Base-by-base conservation (phyloP, 2,329 filamentous ascomycete species). In the Xylaria polymorpha region DNA sequence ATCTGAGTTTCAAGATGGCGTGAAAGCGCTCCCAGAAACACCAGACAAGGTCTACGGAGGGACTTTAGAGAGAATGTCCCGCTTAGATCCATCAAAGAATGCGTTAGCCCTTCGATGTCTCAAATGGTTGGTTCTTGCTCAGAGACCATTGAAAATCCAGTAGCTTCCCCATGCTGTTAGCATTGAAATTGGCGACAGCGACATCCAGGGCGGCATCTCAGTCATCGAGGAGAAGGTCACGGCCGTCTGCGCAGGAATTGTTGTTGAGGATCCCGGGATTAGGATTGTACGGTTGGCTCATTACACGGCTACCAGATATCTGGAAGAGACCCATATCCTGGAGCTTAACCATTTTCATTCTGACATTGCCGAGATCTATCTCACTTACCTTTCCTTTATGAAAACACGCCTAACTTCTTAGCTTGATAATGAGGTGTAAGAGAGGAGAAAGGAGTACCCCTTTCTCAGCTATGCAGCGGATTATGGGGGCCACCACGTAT, bases 201-300 rank as follows among this genome's bases (percentile, higher is more conserved):
- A 51, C 3, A 48, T 60, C 29, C n/a, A n/a, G 3, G 35, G 29
- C 22, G 7, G n/a, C n/a, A 56, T 48, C 8, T n/a, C 43, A 57
- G 58, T 66, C 8, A 55, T 48, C 22, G 46, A 61, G 43, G 64
- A 62, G 37, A 50, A 46, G 3, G 46, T 66, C 12, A 66, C 50
- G 14, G 48, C 48, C 1, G 64, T 57, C 15, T 66, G 64, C 41
- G 58, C 64, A 7, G 64, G 64, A 25, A 66, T 66, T 20, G 46
- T 66, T 44, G 64, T 66, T 35, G 41, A 57, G 25, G 64, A 66
- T 35, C 35, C 64, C 15, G 50, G 39, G 39, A 66, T 57, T 32
- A 66, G 25, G 50, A 53, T 66, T 48, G 58, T 61, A 25, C 57
- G 64, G 15, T 57, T 66, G 14, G 64, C 64, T 44, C 64, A 66